These are phyloP conservation scores for Penicillium sp. DNA, from an alignment of 2,329 filamentous ascomycete genomes.

Conservation along the genomic window DNA sequence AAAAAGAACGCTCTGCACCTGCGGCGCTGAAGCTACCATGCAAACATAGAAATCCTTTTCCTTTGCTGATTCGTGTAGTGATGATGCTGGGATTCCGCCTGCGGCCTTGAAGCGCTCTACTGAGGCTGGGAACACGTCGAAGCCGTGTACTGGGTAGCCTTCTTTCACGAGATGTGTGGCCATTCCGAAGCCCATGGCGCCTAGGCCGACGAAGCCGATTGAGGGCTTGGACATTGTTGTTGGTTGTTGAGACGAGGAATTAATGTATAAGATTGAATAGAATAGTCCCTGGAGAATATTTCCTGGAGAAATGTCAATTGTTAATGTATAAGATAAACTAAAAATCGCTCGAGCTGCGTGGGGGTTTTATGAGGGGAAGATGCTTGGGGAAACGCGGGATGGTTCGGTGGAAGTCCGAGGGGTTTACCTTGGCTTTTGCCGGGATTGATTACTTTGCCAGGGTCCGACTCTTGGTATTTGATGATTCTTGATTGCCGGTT, in stretches of 20 bases:
- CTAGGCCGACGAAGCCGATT: constrained; percentile 70
- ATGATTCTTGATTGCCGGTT: neutral
- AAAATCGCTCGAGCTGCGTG: neutral
- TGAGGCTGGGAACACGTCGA: constrained; percentile 67
- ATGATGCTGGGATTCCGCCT: constrained; percentile 59
- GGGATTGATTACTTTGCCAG: neutral
- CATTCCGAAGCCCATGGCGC: constrained; percentile 82
- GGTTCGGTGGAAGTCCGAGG: constrained; percentile 21
- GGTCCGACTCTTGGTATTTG: neutral
- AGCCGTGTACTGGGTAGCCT: constrained; percentile 67
- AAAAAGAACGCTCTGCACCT: constrained; percentile 66
- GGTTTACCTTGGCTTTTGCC: neutral
- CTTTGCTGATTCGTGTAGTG: constrained; percentile 60
- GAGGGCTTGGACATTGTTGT: constrained; percentile 44
- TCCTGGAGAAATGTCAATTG: neutral
- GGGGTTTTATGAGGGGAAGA: constrained; percentile 16
- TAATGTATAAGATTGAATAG: neutral
- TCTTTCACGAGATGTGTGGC: constrained; percentile 68
- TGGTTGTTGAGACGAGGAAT: neutral
- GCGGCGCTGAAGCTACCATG: constrained; percentile 73
- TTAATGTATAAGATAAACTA: neutral
- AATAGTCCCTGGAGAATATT: neutral
- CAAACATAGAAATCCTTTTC: constrained; percentile 63
- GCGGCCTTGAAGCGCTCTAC: constrained; percentile 63
- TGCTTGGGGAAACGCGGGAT: constrained; percentile 19